Evolutionary conservation across 768 basidiomycete genomes (phyloP), one percentile per base, ranked within the genome.

Genomic region (Macrolepiota fuliginosa): DNA sequence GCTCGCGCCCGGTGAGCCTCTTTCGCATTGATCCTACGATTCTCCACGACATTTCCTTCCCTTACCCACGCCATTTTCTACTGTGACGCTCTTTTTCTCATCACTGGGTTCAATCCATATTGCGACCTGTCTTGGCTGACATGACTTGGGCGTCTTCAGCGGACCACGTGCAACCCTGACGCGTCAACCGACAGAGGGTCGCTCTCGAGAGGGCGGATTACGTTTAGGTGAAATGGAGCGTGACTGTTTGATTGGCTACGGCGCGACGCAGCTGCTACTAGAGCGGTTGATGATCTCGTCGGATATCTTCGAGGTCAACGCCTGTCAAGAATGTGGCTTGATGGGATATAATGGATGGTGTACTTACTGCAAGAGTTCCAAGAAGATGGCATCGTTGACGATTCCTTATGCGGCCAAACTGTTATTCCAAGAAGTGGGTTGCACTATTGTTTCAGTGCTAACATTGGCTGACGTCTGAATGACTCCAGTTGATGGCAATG

Each of bases 221-320:
- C 92, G 97, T 50, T 80, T 99, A 15, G 97, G 97, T 54, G 97
- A 99, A 77, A 99, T 99, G 97, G 97, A 99, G 71, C 89, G 97
- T 50, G 97, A 99, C 76, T 99, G 97, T 73, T 80, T 98, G 45
- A 96, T 98, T 69, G 97, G 96, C 42, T 93, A 99, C 68, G 97
- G 97, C n/a, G 97, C 97, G 10, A 96, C 96, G 0, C 96, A 98
- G 69, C 82, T 99, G 49, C 79, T 99, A 36, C 86, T 99, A 2
- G 97, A 99, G 75, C 91, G 97, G 25, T 83, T 99, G 15, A 99
- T 99, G 97, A 96, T 98, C 63, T 98, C 96, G 5, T 97, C 95
- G 24, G 97, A 99, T 76, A 93, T 93, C 69, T 99, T 98, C 70
- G 93, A 97, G 73, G 93, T 97, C 56, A 92, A 96, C 68, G 96